phyloP scores from a whole-genome alignment of 2,329 filamentous ascomycete genomes.

The Monosporascus sp. region DNA sequence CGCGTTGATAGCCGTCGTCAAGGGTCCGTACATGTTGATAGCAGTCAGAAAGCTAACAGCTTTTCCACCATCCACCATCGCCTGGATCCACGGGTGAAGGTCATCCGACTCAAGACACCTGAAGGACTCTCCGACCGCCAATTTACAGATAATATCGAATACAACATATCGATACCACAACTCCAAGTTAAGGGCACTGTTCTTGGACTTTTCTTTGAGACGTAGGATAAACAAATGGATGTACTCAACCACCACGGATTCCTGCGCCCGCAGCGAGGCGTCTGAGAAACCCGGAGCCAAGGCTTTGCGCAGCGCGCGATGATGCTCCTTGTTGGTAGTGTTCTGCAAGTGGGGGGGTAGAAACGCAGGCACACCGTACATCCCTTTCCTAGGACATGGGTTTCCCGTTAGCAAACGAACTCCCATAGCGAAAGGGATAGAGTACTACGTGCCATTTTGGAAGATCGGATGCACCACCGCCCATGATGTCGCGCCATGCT shows the following conservation, averaged over 20 bases:
- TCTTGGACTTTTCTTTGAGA: slow-evolving; percentile 13
- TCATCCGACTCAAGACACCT: neutral
- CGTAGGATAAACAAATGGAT: slow-evolving; percentile 21
- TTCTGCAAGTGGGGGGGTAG: slow-evolving; percentile 14
- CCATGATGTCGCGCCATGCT: slow-evolving; percentile 30
- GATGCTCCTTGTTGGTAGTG: slow-evolving; percentile 21
- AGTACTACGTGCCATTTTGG: too few species aligned
- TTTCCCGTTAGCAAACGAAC: slow-evolving; percentile 4
- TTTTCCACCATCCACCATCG: slow-evolving; percentile 1
- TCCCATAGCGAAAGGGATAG: too few species aligned
- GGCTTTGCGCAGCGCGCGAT: slow-evolving; percentile 16
- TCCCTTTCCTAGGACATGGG: slow-evolving; percentile 5
- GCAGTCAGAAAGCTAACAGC: slow-evolving; percentile 3
- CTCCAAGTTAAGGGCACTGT: neutral
- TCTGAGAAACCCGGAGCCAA: slow-evolving; percentile 29
- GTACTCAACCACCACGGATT: slow-evolving; percentile 25
- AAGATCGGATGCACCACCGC: slow-evolving; percentile 16
- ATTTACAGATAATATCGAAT: slow-evolving; percentile 5
- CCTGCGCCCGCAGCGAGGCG: slow-evolving; percentile 28
- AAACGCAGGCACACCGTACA: slow-evolving; percentile 9
- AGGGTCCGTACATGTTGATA: slow-evolving; percentile 6
- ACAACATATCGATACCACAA: slow-evolving; percentile 3
- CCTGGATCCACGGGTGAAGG: slow-evolving; percentile 8
- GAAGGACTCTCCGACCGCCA: slow-evolving; percentile 2
- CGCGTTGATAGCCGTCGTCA: slow-evolving; percentile 2